Conservation (phyloP, 2,329 filamentous ascomycete species). For the Colletotrichum falcatum region DNA sequence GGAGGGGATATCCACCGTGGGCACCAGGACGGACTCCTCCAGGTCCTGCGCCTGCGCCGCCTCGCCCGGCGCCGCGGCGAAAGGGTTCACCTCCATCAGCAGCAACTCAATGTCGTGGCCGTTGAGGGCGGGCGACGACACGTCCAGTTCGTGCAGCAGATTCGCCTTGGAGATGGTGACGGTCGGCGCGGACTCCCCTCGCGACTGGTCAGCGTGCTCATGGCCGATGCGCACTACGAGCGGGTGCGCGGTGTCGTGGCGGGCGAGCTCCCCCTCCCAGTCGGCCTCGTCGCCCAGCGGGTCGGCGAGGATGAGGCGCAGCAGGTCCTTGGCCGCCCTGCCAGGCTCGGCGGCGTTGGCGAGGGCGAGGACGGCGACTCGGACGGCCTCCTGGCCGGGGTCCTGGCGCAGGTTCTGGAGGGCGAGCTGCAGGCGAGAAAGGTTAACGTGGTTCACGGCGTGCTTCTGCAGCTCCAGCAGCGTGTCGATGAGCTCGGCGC, state of each 20-base stretch:
- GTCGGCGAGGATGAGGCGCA: conserved; percentile 78
- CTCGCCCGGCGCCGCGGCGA: conserved; percentile 58
- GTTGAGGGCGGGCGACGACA: conserved; percentile 73
- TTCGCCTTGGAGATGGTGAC: conserved; percentile 44
- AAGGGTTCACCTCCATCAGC: conserved; percentile 63
- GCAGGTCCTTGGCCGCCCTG: conserved; percentile 70
- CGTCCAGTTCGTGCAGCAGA: conserved; percentile 68
- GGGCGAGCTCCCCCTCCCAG: conserved; percentile 75
- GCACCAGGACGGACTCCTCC: conserved; percentile 79
- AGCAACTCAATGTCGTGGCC: conserved; percentile 74
- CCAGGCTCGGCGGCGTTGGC: conserved; percentile 53
- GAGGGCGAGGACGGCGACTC: conserved; percentile 69
- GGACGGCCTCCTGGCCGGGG: conserved; percentile 67
- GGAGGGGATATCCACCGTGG: conserved; percentile 77
- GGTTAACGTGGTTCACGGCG: conserved; percentile 72
- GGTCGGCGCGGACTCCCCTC: conserved; percentile 14
- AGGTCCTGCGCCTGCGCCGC: conserved; percentile 55
- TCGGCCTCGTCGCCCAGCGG: conserved; percentile 70
- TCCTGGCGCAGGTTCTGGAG: conserved; percentile 71
- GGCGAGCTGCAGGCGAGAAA: conserved; percentile 79
- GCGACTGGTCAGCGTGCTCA: neutral
- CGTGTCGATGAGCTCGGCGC: conserved; percentile 68
- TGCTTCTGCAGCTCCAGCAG: conserved; percentile 71
- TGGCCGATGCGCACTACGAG: conserved; percentile 67
- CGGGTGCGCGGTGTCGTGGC: conserved; percentile 64